Evolutionary conservation across 1,139 yeast species (phyloP), one percentile per base, ranked within the genome.

Genomic region (Blastobotrys aristatus): DNA sequence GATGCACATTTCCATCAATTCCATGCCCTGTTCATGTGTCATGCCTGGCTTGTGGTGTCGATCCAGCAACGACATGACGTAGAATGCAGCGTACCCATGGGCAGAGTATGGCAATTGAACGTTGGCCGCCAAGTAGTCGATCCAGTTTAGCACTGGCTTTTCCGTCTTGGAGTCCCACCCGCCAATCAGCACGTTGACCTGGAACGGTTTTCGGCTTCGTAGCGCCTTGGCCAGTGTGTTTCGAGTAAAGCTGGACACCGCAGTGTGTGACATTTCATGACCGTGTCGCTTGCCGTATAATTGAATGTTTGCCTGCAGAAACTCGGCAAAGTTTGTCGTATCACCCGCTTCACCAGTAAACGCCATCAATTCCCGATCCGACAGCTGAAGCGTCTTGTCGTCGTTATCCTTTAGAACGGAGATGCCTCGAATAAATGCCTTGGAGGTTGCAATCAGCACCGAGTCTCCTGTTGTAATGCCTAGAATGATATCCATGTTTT

Each of bases 331-430:
- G 65, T 92, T 95, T n/a, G 86, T 71, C 13, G 97, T 87, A 65
- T 92, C 99, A 51, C 98, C 98, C 3, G 97, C 77, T 66, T 92
- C 98, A 49, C 99, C 99, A 3, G 96, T 84, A 70, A 72, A 90
- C 44, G 97, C 96, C 72, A 92, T 76, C 58, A 90, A 73, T 51
- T 87, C 79, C 63, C 85, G 94, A 43, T 80, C 76, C 59, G 87
- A 87, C 57, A 92, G 74, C 42, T 68, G 70, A 55, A 94, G 72
- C 11, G 97, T 90, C 70, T 92, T 92, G 68, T 88, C 96, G 67
- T 92, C 98, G 43, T 78, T 77, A 44, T 80, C 83, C 63, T 90
- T 90, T 59, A 92, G 73, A 40, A 92, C 79, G 10, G 97, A 85
- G 53, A 94, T 89, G 50, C 98, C 98, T 61, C 98, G 79, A 16